Evolutionary conservation across 2,329 filamentous ascomycete genomes (phyloP).

Genomic region (Colletotrichum magnum): DNA sequence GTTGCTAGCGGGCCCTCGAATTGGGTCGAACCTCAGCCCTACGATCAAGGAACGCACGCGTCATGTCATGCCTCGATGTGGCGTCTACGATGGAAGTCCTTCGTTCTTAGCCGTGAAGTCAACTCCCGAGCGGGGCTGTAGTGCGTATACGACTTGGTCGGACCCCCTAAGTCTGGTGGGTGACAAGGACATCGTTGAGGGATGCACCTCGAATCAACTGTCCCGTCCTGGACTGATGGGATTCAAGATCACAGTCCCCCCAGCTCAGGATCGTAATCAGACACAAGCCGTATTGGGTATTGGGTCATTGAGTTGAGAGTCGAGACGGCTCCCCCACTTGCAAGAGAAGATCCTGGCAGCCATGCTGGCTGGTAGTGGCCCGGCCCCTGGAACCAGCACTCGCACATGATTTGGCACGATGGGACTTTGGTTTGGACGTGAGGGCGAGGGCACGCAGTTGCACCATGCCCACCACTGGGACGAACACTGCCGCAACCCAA

Average conservation of each 20-base stretch:
- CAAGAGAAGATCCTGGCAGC: conserved; percentile 16
- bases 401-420: conserved; percentile 39
- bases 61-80: conserved; percentile 15
- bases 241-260: conserved; percentile 14
- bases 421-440: conserved; percentile 36
- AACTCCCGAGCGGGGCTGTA: background rate
- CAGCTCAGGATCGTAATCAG: background rate
- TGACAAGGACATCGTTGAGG: background rate
- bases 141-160: background rate
- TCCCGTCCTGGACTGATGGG: conserved; percentile 16
- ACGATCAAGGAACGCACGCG: conserved; percentile 13
- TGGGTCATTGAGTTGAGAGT: background rate
- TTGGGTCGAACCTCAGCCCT: conserved; percentile 32
- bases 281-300: conserved; percentile 7
- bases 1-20: conserved; percentile 7
- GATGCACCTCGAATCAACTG: conserved; percentile 1
- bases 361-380: conserved; percentile 18
- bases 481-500: background rate
- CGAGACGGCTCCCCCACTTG: background rate
- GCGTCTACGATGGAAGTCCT: background rate
- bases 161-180: conserved; percentile 3
- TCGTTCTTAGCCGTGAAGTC: conserved; percentile 4
- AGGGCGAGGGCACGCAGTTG: background rate
- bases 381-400: background rate
- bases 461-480: conserved; percentile 11